Conservation (phyloP, 768 basidiomycete genomes). For the Lactarius tabidus region DNA sequence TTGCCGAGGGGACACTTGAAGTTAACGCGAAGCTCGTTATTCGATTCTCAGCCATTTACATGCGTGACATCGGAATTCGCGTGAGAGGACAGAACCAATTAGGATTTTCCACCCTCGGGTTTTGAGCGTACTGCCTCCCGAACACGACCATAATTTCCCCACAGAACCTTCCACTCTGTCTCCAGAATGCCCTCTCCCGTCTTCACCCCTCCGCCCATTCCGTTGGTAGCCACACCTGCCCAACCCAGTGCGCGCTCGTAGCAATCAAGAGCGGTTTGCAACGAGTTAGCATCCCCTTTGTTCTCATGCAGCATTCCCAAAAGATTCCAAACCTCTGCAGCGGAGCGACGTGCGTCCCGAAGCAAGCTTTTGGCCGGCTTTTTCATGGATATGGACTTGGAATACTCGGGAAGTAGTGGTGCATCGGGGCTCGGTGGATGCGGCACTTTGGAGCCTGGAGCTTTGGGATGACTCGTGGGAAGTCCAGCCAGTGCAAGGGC, state of each 20-base stretch:
- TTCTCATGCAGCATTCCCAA: slow-evolving; percentile 62
- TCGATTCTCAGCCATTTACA: not conserved
- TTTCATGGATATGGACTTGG: slow-evolving; percentile 46
- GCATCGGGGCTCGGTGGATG: slow-evolving; percentile 39
- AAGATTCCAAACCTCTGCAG: slow-evolving; percentile 73
- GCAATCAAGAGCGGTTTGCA: slow-evolving; percentile 50
- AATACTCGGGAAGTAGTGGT: slow-evolving; percentile 43
- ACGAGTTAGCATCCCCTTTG: slow-evolving; percentile 29
- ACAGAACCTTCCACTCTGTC: slow-evolving; percentile 57
- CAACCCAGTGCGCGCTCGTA: slow-evolving; percentile 68
- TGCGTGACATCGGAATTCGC: not conserved
- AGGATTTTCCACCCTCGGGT: not conserved
- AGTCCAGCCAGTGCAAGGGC: slow-evolving; percentile 49
- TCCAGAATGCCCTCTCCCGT: slow-evolving; percentile 53
- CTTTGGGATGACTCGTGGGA: slow-evolving; percentile 35
- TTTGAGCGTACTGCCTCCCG: slow-evolving; percentile 10
- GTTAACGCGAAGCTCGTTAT: not conserved
- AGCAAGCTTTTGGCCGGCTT: slow-evolving; percentile 55
- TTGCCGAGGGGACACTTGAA: not conserved
- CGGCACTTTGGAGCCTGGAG: slow-evolving; percentile 34
- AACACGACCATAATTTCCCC: slow-evolving; percentile 56
- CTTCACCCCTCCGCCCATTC: slow-evolving; percentile 35
- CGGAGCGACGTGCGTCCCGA: slow-evolving; percentile 64
- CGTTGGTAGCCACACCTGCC: slow-evolving; percentile 47
- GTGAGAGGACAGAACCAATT: not conserved